phyloP scores from a whole-genome alignment of 2,329 filamentous ascomycete species.

The Chalaropsis ovoidea region DNA sequence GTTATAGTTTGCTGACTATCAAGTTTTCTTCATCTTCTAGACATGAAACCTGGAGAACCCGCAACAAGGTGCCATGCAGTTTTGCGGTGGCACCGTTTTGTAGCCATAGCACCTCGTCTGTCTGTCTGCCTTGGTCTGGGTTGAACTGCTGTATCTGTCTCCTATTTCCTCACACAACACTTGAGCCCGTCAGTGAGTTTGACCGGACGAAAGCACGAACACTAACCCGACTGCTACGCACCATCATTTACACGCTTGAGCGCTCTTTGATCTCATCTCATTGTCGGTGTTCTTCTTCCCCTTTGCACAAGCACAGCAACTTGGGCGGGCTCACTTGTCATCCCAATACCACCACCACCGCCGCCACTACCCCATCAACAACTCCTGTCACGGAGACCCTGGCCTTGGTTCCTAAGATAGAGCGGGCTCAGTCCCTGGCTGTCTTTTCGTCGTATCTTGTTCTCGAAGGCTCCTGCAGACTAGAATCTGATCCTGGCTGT shows the following conservation, averaged over 20 bases:
- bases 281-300: background rate
- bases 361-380: background rate
- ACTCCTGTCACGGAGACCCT: slow-evolving; percentile 8
- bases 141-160: background rate
- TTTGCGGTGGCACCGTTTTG: background rate
- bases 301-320: background rate
- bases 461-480: slow-evolving; percentile 12
- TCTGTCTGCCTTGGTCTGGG: background rate
- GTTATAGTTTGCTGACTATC: background rate
- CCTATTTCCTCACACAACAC: background rate
- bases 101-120: background rate
- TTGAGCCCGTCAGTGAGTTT: background rate
- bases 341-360: background rate
- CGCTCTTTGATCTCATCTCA: background rate
- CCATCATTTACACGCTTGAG: background rate
- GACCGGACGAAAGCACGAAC: background rate
- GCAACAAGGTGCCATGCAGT: background rate
- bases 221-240: background rate
- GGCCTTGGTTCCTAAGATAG: slow-evolving; percentile 4
- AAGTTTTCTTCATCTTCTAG: background rate
- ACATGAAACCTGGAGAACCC: slow-evolving; percentile 1
- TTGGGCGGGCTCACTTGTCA: background rate
- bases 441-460: slow-evolving; percentile 8
- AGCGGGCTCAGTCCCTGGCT: background rate
- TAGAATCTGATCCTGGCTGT: background rate